Conservation (phyloP, 2,329 filamentous ascomycete genomes). For the Aspergillus sp. region DNA sequence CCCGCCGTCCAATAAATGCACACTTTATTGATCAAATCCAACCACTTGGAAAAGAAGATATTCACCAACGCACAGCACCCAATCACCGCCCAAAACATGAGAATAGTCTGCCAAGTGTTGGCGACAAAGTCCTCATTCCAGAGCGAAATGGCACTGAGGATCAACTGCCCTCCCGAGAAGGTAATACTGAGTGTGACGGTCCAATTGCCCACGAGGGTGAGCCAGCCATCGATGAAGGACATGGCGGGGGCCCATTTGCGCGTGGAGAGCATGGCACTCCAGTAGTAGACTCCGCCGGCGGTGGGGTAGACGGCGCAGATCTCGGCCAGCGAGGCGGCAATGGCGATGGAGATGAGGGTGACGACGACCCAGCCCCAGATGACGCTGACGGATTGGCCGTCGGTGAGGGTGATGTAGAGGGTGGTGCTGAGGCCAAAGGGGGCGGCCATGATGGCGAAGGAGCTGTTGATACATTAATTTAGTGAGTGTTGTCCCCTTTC, state of each 20-base stretch:
- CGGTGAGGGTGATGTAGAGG: constrained; percentile 66
- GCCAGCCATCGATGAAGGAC: constrained; percentile 70
- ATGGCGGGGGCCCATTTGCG: constrained; percentile 67
- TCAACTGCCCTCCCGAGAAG: constrained; percentile 71
- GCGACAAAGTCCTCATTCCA: constrained; percentile 70
- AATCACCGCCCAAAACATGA: constrained; percentile 74
- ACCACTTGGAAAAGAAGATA: constrained; percentile 62
- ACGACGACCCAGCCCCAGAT: constrained; percentile 71
- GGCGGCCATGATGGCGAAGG: constrained; percentile 75
- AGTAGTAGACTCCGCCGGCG: constrained; percentile 71
- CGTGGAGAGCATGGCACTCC: constrained; percentile 68
- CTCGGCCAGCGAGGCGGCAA: constrained; percentile 68
- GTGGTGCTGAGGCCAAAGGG: constrained; percentile 70
- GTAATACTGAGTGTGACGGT: constrained; percentile 68
- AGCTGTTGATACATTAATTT: constrained; percentile 38
- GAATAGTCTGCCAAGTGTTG: constrained; percentile 68
- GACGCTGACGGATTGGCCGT: constrained; percentile 69
- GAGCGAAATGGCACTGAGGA: constrained; percentile 67
- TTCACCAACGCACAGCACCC: constrained; percentile 65
- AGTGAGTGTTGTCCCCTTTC: not conserved
- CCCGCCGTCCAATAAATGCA: constrained; percentile 72
- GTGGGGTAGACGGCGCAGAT: constrained; percentile 71
- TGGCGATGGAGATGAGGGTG: constrained; percentile 63
- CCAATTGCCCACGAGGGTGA: constrained; percentile 74
- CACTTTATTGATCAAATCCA: constrained; percentile 71